A percentile compares a stretch with the other conserved stretches of the same genome.
These are phyloP conservation scores for Penicillium verrucosum DNA, from an alignment of 2,329 filamentous ascomycete species.

Conservation along the genomic window DNA sequence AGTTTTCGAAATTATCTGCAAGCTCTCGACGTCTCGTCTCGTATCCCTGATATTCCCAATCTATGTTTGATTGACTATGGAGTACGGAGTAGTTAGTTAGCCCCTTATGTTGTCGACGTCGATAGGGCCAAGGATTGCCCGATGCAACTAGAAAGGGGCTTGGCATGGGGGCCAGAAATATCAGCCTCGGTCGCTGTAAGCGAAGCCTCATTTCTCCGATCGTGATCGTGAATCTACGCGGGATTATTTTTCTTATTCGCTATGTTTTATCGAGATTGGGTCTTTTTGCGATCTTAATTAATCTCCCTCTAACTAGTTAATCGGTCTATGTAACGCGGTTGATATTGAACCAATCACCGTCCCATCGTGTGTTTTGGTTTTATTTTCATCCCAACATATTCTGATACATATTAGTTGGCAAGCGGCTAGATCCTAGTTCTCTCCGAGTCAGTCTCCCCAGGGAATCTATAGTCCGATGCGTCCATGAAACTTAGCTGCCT, in stretches of 20 bases:
- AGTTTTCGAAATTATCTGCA: background rate
- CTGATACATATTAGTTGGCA: background rate
- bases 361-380: background rate
- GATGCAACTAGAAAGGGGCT: background rate
- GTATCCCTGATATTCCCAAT: background rate
- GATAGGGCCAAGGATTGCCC: background rate
- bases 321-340: background rate
- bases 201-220: background rate
- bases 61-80: background rate
- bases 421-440: background rate
- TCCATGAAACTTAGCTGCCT: background rate
- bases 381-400: background rate
- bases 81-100: too few relatives aligned
- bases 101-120: background rate
- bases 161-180: slow-evolving; percentile 8
- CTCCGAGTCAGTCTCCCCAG: background rate
- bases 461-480: background rate
- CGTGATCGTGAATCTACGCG: background rate
- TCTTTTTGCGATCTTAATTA: background rate
- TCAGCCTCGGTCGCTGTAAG: background rate
- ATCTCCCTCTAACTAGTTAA: background rate
- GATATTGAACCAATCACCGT: background rate
- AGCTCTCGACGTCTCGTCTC: background rate
- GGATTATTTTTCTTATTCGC: background rate
- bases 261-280: background rate